Evolutionary conservation across 768 basidiomycete species (phyloP), one percentile per base, ranked within the genome.

Genomic region (Suillus bovinus): DNA sequence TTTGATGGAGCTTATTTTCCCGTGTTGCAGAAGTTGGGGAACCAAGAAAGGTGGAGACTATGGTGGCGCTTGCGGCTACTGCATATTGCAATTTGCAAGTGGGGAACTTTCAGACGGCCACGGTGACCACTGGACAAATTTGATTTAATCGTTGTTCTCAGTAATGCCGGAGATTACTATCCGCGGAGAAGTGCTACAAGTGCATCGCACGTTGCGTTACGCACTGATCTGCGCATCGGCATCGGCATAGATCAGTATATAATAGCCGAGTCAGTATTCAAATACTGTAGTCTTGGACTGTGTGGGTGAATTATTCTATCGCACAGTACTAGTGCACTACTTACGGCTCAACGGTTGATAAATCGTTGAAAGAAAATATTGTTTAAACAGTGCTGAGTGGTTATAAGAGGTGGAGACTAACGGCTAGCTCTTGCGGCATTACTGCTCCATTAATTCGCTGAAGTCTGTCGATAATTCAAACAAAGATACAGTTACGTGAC

Each of bases 401-500:
- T 52, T 20, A 52, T 6, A 52, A 27, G 24, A 17, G 9, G 34
- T 34, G 34, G 20, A n/a, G 14, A 33, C 14, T n/a, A 36, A 17
- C 22, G 14, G 3, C 8, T 14, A 54, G 20, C 13, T 7, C 10
- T 31, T 20, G n/a, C 22, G 36, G 34, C 13, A 55, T 55, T 13
- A 27, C 5, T 16, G 54, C 9, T 27, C 34, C 14, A 34, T 54
- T 2, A 10, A 16, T 54, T 34, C 7, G 34, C 8, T 22, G 27
- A 16, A 11, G 34, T 4, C 6, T 7, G 24, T 55, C 22, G 27
- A 17, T 20, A 27, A 10, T 20, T 33, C 38, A 39, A 39, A 39
- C 33, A 46, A 22, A 31, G 29, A 64, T 36, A 54, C 69, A 74
- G 1, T 24, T 49, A 50, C 14, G 41, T 46, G 64, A 60, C 29